Conservation (phyloP, 768 basidiomycete genomes). For the Serendipita indica region DNA sequence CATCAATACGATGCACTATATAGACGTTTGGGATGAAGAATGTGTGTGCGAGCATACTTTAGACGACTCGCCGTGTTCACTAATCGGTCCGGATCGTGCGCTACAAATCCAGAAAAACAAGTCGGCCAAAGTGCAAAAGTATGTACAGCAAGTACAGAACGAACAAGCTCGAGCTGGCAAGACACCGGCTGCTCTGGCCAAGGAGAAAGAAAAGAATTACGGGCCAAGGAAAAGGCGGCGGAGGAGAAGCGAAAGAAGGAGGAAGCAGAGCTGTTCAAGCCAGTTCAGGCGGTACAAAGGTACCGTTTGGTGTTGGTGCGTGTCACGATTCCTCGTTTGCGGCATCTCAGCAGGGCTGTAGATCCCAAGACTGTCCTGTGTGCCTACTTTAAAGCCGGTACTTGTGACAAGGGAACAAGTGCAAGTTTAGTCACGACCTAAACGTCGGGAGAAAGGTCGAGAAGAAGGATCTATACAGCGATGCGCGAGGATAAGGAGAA, state of each 20-base stretch:
- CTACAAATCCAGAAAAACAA: constrained; percentile 61
- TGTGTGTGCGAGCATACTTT: constrained; percentile 29
- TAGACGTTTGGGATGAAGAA: constrained; percentile 87
- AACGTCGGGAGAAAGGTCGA: constrained; percentile 82
- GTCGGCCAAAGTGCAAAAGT: constrained; percentile 80
- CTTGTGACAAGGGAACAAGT: constrained; percentile 89
- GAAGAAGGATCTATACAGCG: constrained; percentile 91
- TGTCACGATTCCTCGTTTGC: not conserved
- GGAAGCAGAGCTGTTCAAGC: constrained; percentile 69
- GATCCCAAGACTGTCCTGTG: constrained; percentile 94
- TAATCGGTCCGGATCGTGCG: not conserved
- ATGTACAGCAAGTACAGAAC: constrained; percentile 65
- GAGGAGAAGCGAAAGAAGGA: constrained; percentile 77
- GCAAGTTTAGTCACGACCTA: constrained; percentile 93
- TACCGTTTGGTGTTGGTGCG: constrained; percentile 72
- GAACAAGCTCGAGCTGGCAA: constrained; percentile 65
- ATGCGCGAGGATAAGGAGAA: constrained; percentile 62
- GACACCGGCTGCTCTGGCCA: constrained; percentile 61
- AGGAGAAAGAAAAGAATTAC: constrained; percentile 70
- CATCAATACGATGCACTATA: constrained; percentile 16
- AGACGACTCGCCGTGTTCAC: not conserved
- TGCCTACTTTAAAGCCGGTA: constrained; percentile 81
- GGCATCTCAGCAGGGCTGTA: constrained; percentile 10
- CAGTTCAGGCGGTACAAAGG: constrained; percentile 59
- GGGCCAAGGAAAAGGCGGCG: constrained; percentile 58